Percentiles rank a stretch among this genome's conserved stretches.
phyloP scores from a whole-genome alignment of 2,329 filamentous ascomycete species.

The Nothomitra cinnamomea region DNA sequence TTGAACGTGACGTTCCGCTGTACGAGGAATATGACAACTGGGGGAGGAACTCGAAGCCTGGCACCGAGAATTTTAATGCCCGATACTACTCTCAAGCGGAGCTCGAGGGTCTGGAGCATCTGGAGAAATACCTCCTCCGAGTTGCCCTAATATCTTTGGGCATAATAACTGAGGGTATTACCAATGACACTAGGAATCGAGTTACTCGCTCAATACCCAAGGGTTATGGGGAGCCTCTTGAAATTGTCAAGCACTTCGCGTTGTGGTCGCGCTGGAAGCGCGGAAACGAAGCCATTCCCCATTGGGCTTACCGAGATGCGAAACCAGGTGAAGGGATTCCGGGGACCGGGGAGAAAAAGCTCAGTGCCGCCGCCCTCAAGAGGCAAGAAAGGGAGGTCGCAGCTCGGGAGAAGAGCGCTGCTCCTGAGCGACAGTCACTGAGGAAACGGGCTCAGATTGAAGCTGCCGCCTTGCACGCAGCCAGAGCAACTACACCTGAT shows the following conservation, averaged over 20 bases:
- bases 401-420: constrained; percentile 19
- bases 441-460: constrained; percentile 18
- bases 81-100: constrained; percentile 47
- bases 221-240: constrained; percentile 41
- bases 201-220: constrained; percentile 47
- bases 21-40: constrained; percentile 41
- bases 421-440: constrained; percentile 24
- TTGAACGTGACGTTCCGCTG: constrained; percentile 35
- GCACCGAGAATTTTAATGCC: constrained; percentile 35
- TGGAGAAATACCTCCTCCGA: constrained; percentile 43
- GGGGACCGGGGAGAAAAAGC: constrained; percentile 34
- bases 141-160: constrained; percentile 44
- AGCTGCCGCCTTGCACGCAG: constrained; percentile 6
- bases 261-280: constrained; percentile 52
- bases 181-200: constrained; percentile 38
- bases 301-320: constrained; percentile 43
- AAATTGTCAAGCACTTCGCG: constrained; percentile 40
- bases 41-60: constrained; percentile 31
- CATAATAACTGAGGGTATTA: constrained; percentile 40
- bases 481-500: not conserved
- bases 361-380: constrained; percentile 36
- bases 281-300: constrained; percentile 42
- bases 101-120: constrained; percentile 39
- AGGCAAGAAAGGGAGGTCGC: constrained; percentile 36
- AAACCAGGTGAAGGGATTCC: constrained; percentile 31